Base-by-base conservation (phyloP, 23 red algal genomes). In the Gracilaria vermiculophylla region DNA sequence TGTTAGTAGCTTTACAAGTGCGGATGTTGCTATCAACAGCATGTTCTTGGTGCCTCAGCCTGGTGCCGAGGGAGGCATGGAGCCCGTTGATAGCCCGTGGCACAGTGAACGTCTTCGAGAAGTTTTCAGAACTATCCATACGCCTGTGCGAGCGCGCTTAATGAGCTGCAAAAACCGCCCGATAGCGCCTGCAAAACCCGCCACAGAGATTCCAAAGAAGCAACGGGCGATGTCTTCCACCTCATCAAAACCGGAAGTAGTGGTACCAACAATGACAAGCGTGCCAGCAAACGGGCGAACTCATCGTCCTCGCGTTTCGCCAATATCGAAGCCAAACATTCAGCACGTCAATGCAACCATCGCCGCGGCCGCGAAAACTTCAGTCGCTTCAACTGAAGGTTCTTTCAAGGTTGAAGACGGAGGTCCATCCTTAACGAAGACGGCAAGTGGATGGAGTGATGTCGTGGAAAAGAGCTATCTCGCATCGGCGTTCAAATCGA, bases 11-110 rank as follows among this genome's bases (percentile, higher is more conserved):
- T 65, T 97, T 14, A 75, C 32, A 10, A 89, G 77, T 58, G 83
- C 88, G 28, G 89, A 92, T 79, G 95, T 97, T 12, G 89, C 90
- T 31, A 37, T 93, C 6, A 69, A 97, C 44, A 61, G 57, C 40
- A 55, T 55, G 31, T 91, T 97, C 57, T 52, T 62, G 34, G 92
- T 96, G 65, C 78, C 84, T 54, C 47, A 45, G 25, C 76, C 83
- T n/a, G 90, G 80, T 11, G 88, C 83, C 41, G 33, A 73, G 17
- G 69, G 42, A 47, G 80, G 82, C 9, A 35, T 82, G 60, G 88
- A 82, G 27, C 43, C 44, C 2, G 77, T 75, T 29, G 78, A 82
- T 53, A 54, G 45, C 29, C 42, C 53, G 36, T 52, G 32, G 53
- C 72, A 78, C 52, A 71, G 77, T 39, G 75, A 40, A n/a, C 40